phyloP scores from a whole-genome alignment of 2,329 filamentous ascomycete species.

The Parastagonospora nodorum region DNA sequence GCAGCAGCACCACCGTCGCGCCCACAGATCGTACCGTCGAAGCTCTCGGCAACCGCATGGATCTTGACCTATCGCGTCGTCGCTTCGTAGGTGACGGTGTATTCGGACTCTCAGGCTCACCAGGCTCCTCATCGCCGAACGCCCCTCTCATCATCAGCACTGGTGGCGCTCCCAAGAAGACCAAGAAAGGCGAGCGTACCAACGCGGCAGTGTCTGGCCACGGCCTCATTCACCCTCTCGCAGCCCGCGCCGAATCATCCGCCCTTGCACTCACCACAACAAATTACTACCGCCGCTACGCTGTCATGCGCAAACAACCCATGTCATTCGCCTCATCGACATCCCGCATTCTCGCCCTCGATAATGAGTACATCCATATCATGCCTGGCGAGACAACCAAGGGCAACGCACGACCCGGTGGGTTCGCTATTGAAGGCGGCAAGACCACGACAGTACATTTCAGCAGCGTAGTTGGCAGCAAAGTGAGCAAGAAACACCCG shows the following conservation, averaged over 20 bases:
- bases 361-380: conserved; percentile 86
- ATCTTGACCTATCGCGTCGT: conserved; percentile 75
- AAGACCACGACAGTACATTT: conserved; percentile 85
- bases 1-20: conserved; percentile 74
- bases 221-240: conserved; percentile 63
- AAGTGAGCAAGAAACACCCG: conserved; percentile 78
- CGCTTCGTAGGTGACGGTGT: conserved; percentile 77
- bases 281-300: conserved; percentile 71
- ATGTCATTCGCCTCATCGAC: conserved; percentile 80
- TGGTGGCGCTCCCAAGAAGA: conserved; percentile 55
- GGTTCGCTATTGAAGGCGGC: conserved; percentile 37
- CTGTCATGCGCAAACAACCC: conserved; percentile 80
- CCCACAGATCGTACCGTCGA: conserved; percentile 78
- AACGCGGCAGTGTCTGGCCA: conserved; percentile 57
- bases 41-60: conserved; percentile 74
- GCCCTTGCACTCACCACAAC: conserved; percentile 45
- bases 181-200: conserved; percentile 60
- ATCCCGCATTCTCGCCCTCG: conserved; percentile 77
- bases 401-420: conserved; percentile 49
- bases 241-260: conserved; percentile 59
- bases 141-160: conserved; percentile 62
- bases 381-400: conserved; percentile 65
- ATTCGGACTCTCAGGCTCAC: conserved; percentile 70
- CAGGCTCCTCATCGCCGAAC: conserved; percentile 72
- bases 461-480: conserved; percentile 79